Base-by-base conservation (phyloP, 2,329 filamentous ascomycete species). In the Nigrospora sphaerica region DNA sequence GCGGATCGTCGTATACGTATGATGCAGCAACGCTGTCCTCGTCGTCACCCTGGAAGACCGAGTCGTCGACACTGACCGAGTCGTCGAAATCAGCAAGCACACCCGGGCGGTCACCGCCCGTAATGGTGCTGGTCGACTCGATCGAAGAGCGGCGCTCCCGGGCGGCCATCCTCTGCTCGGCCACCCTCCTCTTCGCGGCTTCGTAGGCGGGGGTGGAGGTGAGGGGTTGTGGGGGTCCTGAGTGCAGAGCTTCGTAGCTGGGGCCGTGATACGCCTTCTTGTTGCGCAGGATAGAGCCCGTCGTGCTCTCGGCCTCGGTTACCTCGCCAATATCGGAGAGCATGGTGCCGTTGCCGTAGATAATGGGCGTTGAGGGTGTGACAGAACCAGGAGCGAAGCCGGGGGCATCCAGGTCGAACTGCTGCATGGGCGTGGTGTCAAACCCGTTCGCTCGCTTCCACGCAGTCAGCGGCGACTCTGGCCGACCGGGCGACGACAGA, bases 311-410 rank as follows among this genome's bases (percentile, higher is more conserved):
- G 18, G 64, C 72, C 59, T 77, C 74, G 32, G 73, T 77, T 17
- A 77, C 73, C 60, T 76, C 74, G 40, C 73, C 73, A 62, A 84
- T 85, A 59, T 85, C 81, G 6, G 80, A 84, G 39, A 85, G 62
- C 80, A 84, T 84, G 38, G 81, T 85, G 39, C 81, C 81, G 54
- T 85, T 84, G 44, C 81, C 81, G 53, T 85, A 85, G 51, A 84
- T 83, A 49, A 85, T 84, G 9, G 81, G 81, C 0, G 81, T 85
- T 1, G 72, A 74, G 32, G 77, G 75, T 13, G 73, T 70, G 31
- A 76, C 62, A 6, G 74, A 68, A 0, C 70, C 69, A 9, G 70
- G 59, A 36, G 64, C 59, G 53, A 71, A 72, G 45, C 60, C 57
- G 46, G 63, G 46, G 45, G 59, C 42, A 49, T 67, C 60, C 49